Evolutionary conservation across 2,329 filamentous ascomycete species (phyloP).

Genomic region (Cladosporium austrohemisphaericum): DNA sequence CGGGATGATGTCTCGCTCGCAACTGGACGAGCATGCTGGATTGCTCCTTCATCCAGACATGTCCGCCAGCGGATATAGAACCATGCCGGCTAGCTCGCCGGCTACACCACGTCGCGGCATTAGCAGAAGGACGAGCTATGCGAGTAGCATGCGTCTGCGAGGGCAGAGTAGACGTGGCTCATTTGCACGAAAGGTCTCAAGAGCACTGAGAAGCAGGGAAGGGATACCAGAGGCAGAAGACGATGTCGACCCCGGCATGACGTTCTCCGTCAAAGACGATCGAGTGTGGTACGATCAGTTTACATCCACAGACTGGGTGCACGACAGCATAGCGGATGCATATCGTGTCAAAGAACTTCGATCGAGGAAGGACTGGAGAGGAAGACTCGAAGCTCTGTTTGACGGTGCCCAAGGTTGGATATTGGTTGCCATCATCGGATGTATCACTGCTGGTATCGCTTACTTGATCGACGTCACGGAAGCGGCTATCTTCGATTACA

Average conservation of each 20-base stretch:
- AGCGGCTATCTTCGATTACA: constrained; percentile 80
- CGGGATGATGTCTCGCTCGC: constrained; percentile 19
- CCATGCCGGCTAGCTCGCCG: constrained; percentile 22
- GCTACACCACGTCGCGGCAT: constrained; percentile 28
- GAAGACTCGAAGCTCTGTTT: constrained; percentile 70
- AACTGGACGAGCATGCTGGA: constrained; percentile 42
- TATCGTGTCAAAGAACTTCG: constrained; percentile 81
- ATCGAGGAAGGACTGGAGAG: constrained; percentile 76
- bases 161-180: constrained; percentile 51
- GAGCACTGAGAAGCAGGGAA: constrained; percentile 20
- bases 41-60: constrained; percentile 40
- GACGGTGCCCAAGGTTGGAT: constrained; percentile 94
- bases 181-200: constrained; percentile 33
- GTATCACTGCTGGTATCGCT: constrained; percentile 77
- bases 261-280: constrained; percentile 70
- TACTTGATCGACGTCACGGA: constrained; percentile 89
- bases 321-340: constrained; percentile 92
- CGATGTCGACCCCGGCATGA: constrained; percentile 61
- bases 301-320: constrained; percentile 96
- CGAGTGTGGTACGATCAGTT: constrained; percentile 99
- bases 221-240: constrained; percentile 19
- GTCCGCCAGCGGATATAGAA: constrained; percentile 23
- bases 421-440: constrained; percentile 82
- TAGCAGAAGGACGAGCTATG: constrained; percentile 33
- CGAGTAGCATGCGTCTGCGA: constrained; percentile 27